Conservation (phyloP, 306 rosid genomes). For the Sphenostylis stenocarpa region DNA sequence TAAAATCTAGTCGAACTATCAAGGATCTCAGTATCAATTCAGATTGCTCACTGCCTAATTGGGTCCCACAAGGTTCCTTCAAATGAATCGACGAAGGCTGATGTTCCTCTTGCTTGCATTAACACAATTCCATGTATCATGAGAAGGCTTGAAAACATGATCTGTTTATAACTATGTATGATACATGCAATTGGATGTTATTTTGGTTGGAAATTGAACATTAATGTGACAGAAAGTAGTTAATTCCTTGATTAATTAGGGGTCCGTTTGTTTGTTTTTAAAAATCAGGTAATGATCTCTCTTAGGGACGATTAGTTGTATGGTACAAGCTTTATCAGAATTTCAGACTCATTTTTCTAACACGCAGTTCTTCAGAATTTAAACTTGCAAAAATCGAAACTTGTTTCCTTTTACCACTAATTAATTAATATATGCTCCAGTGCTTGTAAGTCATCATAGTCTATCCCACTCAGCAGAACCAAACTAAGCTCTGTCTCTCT, state of each 20-base stretch:
- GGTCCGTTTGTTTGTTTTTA: neutral
- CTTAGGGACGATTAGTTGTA: too few species aligned
- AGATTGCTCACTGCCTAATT: constrained; percentile 59
- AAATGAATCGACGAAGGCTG: constrained; percentile 34
- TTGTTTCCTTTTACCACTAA: too few species aligned
- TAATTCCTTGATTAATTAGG: constrained; percentile 23
- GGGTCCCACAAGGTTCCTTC: constrained; percentile 55
- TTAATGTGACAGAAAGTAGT: constrained; percentile 23
- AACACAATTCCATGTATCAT: constrained; percentile 24
- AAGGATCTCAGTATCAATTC: constrained; percentile 75
- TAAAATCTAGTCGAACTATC: constrained; percentile 55
- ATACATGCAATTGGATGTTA: constrained; percentile 31
- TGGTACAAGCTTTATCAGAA: too few species aligned
- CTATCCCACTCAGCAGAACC: neutral
- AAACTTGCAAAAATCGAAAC: too few species aligned
- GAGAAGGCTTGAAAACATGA: constrained; percentile 30
- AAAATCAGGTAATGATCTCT: too few species aligned
- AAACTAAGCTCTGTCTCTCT: too few species aligned
- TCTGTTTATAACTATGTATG: constrained; percentile 25
- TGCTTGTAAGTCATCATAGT: too few species aligned
- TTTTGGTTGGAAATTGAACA: constrained; percentile 33
- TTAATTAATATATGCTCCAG: too few species aligned
- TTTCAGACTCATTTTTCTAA: too few species aligned
- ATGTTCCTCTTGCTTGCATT: neutral
- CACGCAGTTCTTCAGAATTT: too few species aligned